Evolutionary conservation across 345 rosid genomes (phyloP), one percentile per base, ranked within the genome.

Genomic region (Hirschfeldia incana): DNA sequence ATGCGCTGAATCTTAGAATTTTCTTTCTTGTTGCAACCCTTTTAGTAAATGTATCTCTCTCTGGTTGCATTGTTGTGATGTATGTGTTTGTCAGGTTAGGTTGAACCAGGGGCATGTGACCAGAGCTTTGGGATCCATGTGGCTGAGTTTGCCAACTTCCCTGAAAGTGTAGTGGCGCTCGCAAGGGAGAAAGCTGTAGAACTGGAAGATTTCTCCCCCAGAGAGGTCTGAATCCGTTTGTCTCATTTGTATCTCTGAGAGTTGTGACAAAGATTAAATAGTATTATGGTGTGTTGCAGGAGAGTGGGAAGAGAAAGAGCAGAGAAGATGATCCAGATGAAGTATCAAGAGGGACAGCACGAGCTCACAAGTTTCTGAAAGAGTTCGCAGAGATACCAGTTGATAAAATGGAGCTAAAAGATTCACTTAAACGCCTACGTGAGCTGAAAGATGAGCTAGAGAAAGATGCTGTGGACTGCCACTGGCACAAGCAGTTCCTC

Each of bases 51-150:
- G 42, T 64, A 34, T 49, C 8, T 53, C 53, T 66, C 37, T 66
- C 57, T 68, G 30, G 39, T 53, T 61, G 8, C 12, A 37, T 60
- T 30, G 68, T 12, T 63, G 27, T 64, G 68, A 16, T 60, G 46
- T 69, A 53, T 53, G 26, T 76, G 68, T 42, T 61, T 15, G 61
- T 70, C 32, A 70, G 80, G 69, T 71, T 77, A 81, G 99, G 97
- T 91, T 82, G 97, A 93, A 77, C 93, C 90, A 65, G 98, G 97
- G 51, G 92, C 97, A 66, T 93, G 98, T 85, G 98, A 95, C 87
- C 99, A 95, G 79, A 95, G 99, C 85, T 95, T 95, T 70, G 98
- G 99, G 57, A 93, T 95, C 78, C 99, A 95, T 77, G 99, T 95
- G 69, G 98, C 99, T 4, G 98, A 95, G 77, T 95, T 91, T 74